Percentiles rank a stretch among this genome's conserved stretches.
Evolutionary conservation across 108 stramenopile species (phyloP).

Genomic region (Nitzschia sp.): DNA sequence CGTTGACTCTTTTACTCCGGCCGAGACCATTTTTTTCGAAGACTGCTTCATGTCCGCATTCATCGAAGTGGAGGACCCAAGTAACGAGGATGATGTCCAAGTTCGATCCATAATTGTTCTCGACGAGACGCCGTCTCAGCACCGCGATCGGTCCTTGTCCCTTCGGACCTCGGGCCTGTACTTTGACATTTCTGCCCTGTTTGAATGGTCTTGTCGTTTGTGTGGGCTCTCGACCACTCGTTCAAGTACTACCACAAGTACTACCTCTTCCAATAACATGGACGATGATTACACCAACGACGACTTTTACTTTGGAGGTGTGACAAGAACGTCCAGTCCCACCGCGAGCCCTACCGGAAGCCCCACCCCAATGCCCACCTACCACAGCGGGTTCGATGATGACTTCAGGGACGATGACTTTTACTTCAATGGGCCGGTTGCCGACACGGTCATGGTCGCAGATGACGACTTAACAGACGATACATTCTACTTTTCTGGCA

Average conservation of each 20-base stretch:
- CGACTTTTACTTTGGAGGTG: neutral
- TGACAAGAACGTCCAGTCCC: neutral
- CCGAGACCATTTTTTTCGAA: slow-evolving; percentile 3
- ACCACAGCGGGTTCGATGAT: neutral
- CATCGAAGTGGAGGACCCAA: neutral
- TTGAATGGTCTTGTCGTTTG: slow-evolving; percentile 7
- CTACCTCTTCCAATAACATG: neutral
- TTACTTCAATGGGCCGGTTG: neutral
- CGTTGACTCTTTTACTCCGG: neutral
- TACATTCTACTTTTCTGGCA: neutral
- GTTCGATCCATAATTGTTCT: slow-evolving; percentile 8
- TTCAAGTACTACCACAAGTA: neutral
- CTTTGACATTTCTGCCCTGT: slow-evolving; percentile 3
- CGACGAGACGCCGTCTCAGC: neutral
- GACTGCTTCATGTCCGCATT: neutral
- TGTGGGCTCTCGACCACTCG: neutral
- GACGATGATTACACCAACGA: neutral
- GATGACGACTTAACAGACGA: neutral
- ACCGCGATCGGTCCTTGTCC: neutral
- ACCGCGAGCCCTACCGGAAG: neutral
- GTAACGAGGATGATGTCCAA: neutral
- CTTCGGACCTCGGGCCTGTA: neutral
- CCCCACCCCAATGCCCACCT: neutral
- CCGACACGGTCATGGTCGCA: neutral
- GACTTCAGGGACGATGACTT: neutral